These are phyloP conservation scores for Amaranthus tricolor DNA, from an alignment of 179 eudicot species.

Conservation along the genomic window DNA sequence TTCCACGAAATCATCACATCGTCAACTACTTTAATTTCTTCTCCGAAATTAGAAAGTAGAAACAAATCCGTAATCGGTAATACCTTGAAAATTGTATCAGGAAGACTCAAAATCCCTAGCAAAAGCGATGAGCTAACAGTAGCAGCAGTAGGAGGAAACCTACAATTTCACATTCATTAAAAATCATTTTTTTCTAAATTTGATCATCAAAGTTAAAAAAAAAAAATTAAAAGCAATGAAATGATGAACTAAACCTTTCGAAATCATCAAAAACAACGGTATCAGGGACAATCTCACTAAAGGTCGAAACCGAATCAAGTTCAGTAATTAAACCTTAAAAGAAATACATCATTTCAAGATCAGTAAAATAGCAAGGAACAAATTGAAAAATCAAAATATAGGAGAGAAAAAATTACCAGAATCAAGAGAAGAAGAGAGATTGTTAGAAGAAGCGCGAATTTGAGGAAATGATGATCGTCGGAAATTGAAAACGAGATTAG, in stretches of 20 bases:
- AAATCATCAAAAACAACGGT: slow-evolving; percentile 96
- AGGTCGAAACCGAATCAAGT: slow-evolving; percentile 67
- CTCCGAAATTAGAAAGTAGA: not conserved
- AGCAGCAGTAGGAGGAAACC: slow-evolving; percentile 97
- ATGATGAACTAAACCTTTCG: slow-evolving; percentile 43
- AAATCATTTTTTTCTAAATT: not conserved
- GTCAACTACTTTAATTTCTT: not conserved
- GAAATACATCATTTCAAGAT: not conserved
- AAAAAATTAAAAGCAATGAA: not conserved
- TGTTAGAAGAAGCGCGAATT: slow-evolving; percentile 54
- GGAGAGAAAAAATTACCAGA: slow-evolving; percentile 34
- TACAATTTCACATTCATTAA: slow-evolving; percentile 14
- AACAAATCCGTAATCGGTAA: not conserved
- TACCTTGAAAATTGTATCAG: slow-evolving; percentile 89
- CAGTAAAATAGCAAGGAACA: not conserved
- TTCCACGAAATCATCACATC: not conserved
- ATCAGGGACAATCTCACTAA: slow-evolving; percentile 93
- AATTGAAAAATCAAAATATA: not conserved
- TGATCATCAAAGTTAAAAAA: not conserved
- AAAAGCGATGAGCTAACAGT: slow-evolving; percentile 92
- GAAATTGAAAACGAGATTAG: slow-evolving; percentile 29
- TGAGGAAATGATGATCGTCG: slow-evolving; percentile 43
- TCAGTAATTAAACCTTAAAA: slow-evolving; percentile 61
- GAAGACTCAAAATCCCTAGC: slow-evolving; percentile 93
- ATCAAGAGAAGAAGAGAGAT: slow-evolving; percentile 48